A percentile compares a stretch with the other conserved stretches of the same genome.
Conservation (phyloP, 225 moss, liverwort and hornwort genomes). For the Sphagnum tenellum region DNA sequence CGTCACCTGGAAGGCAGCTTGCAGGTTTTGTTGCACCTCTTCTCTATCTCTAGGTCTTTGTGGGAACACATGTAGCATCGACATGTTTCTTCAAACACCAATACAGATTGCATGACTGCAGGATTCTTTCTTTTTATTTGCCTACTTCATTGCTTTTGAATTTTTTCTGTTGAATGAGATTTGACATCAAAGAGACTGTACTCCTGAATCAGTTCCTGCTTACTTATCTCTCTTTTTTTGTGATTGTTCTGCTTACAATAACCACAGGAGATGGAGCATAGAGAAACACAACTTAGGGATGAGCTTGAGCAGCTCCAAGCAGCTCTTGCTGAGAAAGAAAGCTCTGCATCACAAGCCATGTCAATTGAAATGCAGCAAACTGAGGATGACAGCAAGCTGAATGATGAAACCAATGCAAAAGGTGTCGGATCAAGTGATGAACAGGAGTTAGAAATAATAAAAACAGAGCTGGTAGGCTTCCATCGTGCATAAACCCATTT, state of each 20-base stretch:
- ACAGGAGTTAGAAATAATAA: constrained; percentile 34
- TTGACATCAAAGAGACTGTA: background rate
- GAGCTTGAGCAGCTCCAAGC: constrained; percentile 49
- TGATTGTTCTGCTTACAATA: background rate
- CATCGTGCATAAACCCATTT: background rate
- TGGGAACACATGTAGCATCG: no score
- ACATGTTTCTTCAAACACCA: no score
- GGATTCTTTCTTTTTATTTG: no score
- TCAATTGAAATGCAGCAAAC: constrained; percentile 19
- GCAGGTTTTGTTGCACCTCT: constrained; percentile 25
- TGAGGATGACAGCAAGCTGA: constrained; percentile 22
- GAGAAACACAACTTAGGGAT: constrained; percentile 31
- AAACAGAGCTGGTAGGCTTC: constrained; percentile 40
- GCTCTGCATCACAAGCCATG: constrained; percentile 17
- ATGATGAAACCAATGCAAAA: constrained; percentile 11
- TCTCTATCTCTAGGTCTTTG: background rate
- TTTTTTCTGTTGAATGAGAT: background rate
- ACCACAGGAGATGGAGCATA: constrained; percentile 43
- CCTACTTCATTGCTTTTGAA: no score
- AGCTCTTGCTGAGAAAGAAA: constrained; percentile 49
- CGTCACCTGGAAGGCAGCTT: constrained; percentile 35
- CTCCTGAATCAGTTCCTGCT: background rate
- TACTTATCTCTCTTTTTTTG: background rate
- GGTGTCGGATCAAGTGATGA: constrained; percentile 24
- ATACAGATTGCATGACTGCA: no score